Evolutionary conservation across 306 rosid genomes (phyloP).

Genomic region (Fragaria iinumae): DNA sequence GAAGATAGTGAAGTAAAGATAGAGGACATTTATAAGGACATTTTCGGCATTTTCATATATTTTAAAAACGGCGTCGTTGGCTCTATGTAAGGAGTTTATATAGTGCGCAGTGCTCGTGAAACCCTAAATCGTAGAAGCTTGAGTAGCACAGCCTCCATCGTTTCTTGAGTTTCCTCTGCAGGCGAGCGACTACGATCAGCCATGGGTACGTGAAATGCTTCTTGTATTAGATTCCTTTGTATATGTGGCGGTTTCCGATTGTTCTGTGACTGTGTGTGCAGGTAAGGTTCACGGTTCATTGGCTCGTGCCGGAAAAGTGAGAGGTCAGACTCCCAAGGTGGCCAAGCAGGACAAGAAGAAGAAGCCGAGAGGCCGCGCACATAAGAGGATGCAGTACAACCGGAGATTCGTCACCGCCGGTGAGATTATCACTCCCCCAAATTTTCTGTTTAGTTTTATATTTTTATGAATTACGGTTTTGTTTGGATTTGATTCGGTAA

Average conservation of each 20-base stretch:
- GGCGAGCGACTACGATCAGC: conserved; percentile 6
- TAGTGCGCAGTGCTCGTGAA: background rate
- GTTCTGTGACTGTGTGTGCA: conserved; percentile 22
- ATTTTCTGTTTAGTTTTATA: too few species aligned
- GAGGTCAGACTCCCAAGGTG: conserved; percentile 69
- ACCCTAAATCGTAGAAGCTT: conserved; percentile 6
- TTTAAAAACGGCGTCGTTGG: conserved; percentile 16
- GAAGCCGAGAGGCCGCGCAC: conserved; percentile 61
- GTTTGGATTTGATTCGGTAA: background rate
- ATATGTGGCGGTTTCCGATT: background rate
- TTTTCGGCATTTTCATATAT: background rate
- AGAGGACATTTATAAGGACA: background rate
- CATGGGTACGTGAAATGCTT: conserved; percentile 19
- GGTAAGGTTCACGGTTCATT: conserved; percentile 68
- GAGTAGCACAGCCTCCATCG: background rate
- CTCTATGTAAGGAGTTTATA: background rate
- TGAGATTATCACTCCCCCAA: background rate
- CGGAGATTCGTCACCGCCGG: conserved; percentile 67
- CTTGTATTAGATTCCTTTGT: background rate
- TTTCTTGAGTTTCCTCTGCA: background rate
- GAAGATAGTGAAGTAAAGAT: background rate
- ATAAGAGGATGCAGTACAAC: conserved; percentile 68
- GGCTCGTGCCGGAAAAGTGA: conserved; percentile 71
- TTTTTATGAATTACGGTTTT: background rate
- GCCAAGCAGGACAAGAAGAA: conserved; percentile 71